Base-by-base conservation (phyloP, 2,329 filamentous ascomycete species). In the Aspergillus calidoustus region DNA sequence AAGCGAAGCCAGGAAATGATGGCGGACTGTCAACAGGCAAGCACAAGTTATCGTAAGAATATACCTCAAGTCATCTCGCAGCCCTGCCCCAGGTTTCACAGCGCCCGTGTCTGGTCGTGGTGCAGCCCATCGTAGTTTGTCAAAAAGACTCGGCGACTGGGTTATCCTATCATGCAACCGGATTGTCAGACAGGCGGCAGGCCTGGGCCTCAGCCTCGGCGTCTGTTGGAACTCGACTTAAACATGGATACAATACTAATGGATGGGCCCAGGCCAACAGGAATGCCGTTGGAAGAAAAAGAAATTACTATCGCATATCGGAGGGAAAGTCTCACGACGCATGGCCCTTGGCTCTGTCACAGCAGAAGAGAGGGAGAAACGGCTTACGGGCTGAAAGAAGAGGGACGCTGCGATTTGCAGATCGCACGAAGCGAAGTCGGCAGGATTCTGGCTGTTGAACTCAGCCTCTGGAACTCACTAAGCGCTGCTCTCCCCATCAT, bases 341-440 rank as follows among this genome's bases (percentile, higher is more conserved):
- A 17, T 13, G 25, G 11, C 17, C 15, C 46, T 43, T 53, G 52
- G 52, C 17, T 34, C n/a, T n/a, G 43, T 43, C n/a, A 54, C 19
- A 44, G 7, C 6, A 17, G 31, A 22, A 9, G 50, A 41, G 4
- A 50, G 25, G 48, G n/a, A 30, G 28, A 50, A 13, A 30, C 23
- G 25, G 48, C 48, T 30, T 50, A 28, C 17, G 43, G 22, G 22
- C 43, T 23, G 17, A 23, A 46, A 46, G 43, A 46, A 46, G 43
- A 46, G 6, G 2, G 22, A 46, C n/a, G 43, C 43, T 46, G 43
- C 17, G 43, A 47, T 49, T 57, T 46, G 56, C 34, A 59, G 56
- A 59, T 59, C 34, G 56, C 17, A 11, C 28, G 59, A 57, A 61
- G 59, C 51, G 58, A 60, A 50, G 51, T 54, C 57, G 51, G 58